Base-by-base conservation (phyloP, 139 green algal species). In the Micromonas pusilla region DNA sequence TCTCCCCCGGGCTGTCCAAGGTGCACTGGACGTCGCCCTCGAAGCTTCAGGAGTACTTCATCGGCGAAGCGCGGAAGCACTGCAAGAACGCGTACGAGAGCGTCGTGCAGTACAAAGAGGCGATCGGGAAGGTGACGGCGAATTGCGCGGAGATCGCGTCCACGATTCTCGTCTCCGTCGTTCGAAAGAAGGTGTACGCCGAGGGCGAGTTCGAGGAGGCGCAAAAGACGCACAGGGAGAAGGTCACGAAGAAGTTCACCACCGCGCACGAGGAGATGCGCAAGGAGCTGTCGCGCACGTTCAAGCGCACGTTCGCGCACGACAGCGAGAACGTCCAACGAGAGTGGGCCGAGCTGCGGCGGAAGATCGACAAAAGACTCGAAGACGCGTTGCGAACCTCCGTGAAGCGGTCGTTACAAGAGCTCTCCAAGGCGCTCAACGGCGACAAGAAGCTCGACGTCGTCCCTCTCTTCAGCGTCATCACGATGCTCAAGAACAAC, bases 161-260 rank as follows among this genome's bases (percentile, higher is more conserved):
- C 72, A 84, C 88, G 60, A 79, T 90, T 82, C 87, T 96, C 31
- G 81, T 96, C 53, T 85, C 82, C 64, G 78, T 96, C 31, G 90
- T 94, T 83, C 89, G 90, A 79, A 97, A 97, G 91, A 86, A 86
- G 36, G 84, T 96, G 70, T 96, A 96, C 73, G 85, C 90, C 65
- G 79, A 90, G 79, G 57, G 66, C 0, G 91, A 93, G 71, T 97
- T 95, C 84, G 85, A 91, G 33, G 79, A 82, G 1, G 38, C 81
- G 70, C 92, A 97, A 81, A 70, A 76, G 0, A 70, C 83, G 63
- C 89, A 96, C 81, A 84, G 89, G 33, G 84, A 81, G 23, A 34
- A 78, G 72, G 84, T 88, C 45, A 3, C 73, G 0, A 33, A 65
- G 39, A 28, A n/a, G 30, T 85, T 85, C 38, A 76, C n/a, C n/a